phyloP scores from a whole-genome alignment of 768 basidiomycete species.

The Lyophyllum shimeji region DNA sequence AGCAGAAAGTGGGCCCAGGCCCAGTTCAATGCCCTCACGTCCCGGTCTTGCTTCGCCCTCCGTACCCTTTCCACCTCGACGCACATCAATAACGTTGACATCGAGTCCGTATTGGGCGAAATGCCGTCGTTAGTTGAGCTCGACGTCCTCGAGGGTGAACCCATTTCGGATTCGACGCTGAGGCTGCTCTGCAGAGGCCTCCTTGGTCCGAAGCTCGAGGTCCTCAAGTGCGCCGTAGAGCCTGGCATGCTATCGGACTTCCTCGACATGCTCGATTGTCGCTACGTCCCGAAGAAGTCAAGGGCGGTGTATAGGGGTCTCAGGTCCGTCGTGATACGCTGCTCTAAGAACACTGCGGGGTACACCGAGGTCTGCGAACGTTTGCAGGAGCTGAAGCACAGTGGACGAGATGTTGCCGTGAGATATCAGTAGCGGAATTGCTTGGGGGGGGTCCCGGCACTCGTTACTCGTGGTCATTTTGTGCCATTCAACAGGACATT shows the following conservation, averaged over 20 bases:
- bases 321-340: slow-evolving; percentile 8
- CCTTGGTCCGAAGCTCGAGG: slow-evolving; percentile 4
- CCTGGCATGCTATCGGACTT: slow-evolving; percentile 5
- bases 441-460: too few species aligned
- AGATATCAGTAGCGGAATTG: too few species aligned
- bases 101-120: slow-evolving; percentile 13
- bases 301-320: slow-evolving; percentile 10
- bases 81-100: slow-evolving; percentile 5
- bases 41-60: background rate
- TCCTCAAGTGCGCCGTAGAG: slow-evolving; percentile 9
- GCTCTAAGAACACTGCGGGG: background rate
- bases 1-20: slow-evolving; percentile 7
- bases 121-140: slow-evolving; percentile 9
- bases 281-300: slow-evolving; percentile 6
- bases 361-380: slow-evolving; percentile 4
- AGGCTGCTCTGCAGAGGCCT: slow-evolving; percentile 9
- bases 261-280: slow-evolving; percentile 16
- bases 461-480: too few species aligned
- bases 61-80: slow-evolving; percentile 3
- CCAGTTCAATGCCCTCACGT: slow-evolving; percentile 3
- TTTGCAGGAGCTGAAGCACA: slow-evolving; percentile 1
- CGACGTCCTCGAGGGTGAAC: slow-evolving; percentile 6
- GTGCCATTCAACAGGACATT: too few species aligned
- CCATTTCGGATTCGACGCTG: slow-evolving; percentile 11
- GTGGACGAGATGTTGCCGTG: slow-evolving; percentile 5